Evolutionary conservation across 805 yeast genomes (phyloP), one percentile per base, ranked within the genome.

Genomic region (baker's yeast (Saccharomyces cerevisiae)): DNA sequence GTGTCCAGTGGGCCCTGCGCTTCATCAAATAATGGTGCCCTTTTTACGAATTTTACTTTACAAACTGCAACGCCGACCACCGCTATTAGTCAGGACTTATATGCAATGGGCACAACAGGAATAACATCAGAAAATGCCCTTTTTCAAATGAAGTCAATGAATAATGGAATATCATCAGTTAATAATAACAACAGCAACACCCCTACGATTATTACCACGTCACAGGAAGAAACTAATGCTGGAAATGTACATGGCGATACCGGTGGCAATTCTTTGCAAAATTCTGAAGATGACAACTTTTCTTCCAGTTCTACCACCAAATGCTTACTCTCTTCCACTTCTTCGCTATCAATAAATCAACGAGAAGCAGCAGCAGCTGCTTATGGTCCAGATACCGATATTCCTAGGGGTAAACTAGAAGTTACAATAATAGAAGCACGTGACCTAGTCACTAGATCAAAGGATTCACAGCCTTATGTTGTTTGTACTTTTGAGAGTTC

Each of bases 401-500:
- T 79, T 5, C 91, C 94, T 46, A 80, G 87, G 65, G 98, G 98
- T 48, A 87, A 87, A 68, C 77, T 92, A 51, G 82, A 83, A 63
- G 90, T 94, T 49, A 82, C 81, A 32, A 89, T 92, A 57, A 74
- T 87, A 28, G 92, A 89, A 70, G 97, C 96, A 1, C 79, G 77
- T 55, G 84, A 83, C 61, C 76, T 92, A 58, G 72, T 77, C 47
- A 80, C 84, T 32, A 76, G 78, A 48, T 71, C 82, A 4, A 71
- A 76, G 46, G 73, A 75, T 65, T 76, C 92, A 3, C 87, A 81
- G 61, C 97, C 96, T 2, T 86, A 90, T 69, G 96, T 88, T 21
- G 96, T 90, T 41, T 88, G 95, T 70, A 86, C 96, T 10, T 90
- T 87, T 74, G 96, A 89, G 68, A 85, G 92, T 57, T 85, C 95